Evolutionary conservation across 441 rosid genomes (phyloP), one percentile per base, ranked within the genome.

Genomic region (Kokia cookei): DNA sequence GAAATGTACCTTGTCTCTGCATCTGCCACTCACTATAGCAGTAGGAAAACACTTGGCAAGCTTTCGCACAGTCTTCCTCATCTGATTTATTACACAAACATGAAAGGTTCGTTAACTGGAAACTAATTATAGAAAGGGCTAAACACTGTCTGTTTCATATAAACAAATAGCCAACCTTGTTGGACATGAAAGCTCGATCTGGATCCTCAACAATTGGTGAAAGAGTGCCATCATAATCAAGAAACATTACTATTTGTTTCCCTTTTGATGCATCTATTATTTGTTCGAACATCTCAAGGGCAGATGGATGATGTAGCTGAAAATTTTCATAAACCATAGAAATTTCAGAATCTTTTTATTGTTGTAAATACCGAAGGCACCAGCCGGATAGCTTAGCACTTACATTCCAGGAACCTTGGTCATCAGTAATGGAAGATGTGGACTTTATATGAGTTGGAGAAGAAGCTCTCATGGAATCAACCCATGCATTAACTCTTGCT

Each of bases 161-260:
- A 19, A 32, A 37, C 45, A 19, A 58, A 15, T 12, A 65, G 6
- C 26, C 37, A 48, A 92, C 98, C 97, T 92, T 85, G 54, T 80
- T 83, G 78, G 98, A 91, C 97, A 94, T 94, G 89, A 90, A 94
- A 79, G 98, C 98, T 80, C 77, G 78, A 69, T 94, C 98, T 2
- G 98, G 98, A 66, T 94, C 91, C 53, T 86, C 89, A n/a, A 94
- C 98, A n/a, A 94, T 94, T 11, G 98, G 98, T 11, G 98, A 94
- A 45, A 94, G 95, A 17, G 98, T 94, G n/a, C 98, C 98, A 42
- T 94, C 98, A 26, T 94, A 94, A 51, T 94, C 98, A 74, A 94
- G 80, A 77, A 94, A 94, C 97, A 94, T 92, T 9, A 91, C 97
- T 35, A 94, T 91, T 69, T 94, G 90, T 73, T 92, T 94, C 72